These are phyloP conservation scores for Aethionema arabicum DNA, from an alignment of 345 rosid species.

Conservation along the genomic window DNA sequence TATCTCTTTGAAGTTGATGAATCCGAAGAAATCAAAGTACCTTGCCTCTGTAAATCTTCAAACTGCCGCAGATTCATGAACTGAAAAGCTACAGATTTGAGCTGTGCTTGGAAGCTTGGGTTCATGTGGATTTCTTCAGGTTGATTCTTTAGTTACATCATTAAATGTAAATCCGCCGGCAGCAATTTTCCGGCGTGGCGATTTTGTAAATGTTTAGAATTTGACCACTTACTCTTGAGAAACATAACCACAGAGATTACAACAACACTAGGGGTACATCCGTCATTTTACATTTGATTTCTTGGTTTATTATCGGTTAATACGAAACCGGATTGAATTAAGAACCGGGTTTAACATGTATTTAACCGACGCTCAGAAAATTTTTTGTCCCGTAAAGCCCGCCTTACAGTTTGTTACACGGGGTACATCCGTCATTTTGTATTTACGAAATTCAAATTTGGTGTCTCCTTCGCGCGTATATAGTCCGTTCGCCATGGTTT, in stretches of 20 bases:
- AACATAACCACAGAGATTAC: constrained; percentile 21
- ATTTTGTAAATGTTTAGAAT: constrained; percentile 33
- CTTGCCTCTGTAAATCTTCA: constrained; percentile 77
- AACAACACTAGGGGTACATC: not conserved
- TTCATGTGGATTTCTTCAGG: constrained; percentile 14
- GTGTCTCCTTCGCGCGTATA: constrained; percentile 37
- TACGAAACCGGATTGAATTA: constrained; percentile 12
- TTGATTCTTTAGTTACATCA: constrained; percentile 28
- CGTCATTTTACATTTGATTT: not conserved
- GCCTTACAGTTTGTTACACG: constrained; percentile 27
- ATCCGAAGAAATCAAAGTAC: constrained; percentile 71
- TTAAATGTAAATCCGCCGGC: constrained; percentile 13
- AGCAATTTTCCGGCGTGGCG: constrained; percentile 23
- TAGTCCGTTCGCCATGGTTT: constrained; percentile 8
- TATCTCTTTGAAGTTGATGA: constrained; percentile 87
- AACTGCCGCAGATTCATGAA: constrained; percentile 83
- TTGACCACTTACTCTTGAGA: not conserved
- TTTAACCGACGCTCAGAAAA: constrained; percentile 8
- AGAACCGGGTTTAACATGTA: not conserved
- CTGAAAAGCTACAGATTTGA: constrained; percentile 21
- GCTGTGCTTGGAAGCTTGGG: not conserved
- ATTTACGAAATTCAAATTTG: constrained; percentile 19
- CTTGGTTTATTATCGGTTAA: constrained; percentile 1
- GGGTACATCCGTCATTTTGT: constrained; percentile 24
- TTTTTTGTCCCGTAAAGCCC: no score